These are phyloP conservation scores for Aspergillus sp. DNA, from an alignment of 2,329 filamentous ascomycete genomes.

Conservation along the genomic window DNA sequence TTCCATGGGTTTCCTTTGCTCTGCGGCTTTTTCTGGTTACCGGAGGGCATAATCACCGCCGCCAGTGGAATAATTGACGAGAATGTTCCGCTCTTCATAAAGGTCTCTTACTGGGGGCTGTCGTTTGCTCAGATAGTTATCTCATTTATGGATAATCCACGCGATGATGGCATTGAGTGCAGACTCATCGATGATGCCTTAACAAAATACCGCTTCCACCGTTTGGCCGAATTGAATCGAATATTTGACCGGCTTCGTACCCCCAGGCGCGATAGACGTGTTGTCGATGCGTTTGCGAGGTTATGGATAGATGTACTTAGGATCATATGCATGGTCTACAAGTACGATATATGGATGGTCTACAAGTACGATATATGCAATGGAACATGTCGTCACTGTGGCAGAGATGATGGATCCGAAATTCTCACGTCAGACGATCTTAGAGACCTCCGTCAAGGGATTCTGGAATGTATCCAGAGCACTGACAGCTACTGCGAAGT, in stretches of 20 bases:
- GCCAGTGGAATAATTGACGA: neutral
- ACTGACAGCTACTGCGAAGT: too few relatives aligned
- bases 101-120: neutral
- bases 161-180: neutral
- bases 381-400: too few relatives aligned
- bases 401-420: too few relatives aligned
- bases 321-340: too few relatives aligned
- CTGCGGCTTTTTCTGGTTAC: too few relatives aligned
- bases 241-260: neutral
- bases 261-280: neutral
- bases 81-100: neutral
- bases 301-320: neutral
- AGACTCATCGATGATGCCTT: neutral
- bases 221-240: neutral
- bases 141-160: neutral
- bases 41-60: neutral
- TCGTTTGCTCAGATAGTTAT: neutral
- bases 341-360: too few relatives aligned
- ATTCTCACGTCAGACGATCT: too few relatives aligned
- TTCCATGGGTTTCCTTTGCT: too few relatives aligned
- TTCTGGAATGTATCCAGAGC: neutral
- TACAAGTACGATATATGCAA: too few relatives aligned
- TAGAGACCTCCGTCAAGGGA: too few relatives aligned
- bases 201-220: neutral
- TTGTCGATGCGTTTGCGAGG: neutral